A percentile compares a stretch with the other conserved stretches of the same genome.
Conservation (phyloP, 805 yeast genomes). For the Jamesozyma spencerorum region DNA sequence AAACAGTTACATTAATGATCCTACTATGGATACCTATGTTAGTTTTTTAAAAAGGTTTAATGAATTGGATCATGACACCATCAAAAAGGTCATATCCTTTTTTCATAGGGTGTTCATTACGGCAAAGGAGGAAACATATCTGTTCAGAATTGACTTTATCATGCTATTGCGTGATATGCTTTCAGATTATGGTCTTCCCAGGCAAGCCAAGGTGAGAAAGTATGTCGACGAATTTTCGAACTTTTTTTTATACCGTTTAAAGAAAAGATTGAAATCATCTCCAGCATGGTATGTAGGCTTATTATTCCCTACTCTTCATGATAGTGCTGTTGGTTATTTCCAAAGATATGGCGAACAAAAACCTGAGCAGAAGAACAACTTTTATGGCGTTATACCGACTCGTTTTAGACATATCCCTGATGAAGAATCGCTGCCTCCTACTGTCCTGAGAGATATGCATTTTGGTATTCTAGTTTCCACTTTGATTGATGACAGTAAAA, state of each 20-base stretch:
- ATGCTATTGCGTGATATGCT: conserved; percentile 44
- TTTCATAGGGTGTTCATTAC: conserved; percentile 63
- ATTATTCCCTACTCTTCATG: conserved; percentile 51
- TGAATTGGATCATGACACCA: conserved; percentile 51
- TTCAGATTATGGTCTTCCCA: conserved; percentile 41
- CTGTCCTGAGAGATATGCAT: conserved; percentile 18
- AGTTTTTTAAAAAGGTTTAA: conserved; percentile 48
- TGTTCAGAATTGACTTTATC: conserved; percentile 71
- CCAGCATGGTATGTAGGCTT: conserved; percentile 55
- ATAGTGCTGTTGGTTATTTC: conserved; percentile 39
- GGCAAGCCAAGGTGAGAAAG: conserved; percentile 37
- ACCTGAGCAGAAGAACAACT: conserved; percentile 1
- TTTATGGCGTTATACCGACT: conserved; percentile 19
- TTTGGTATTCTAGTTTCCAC: conserved; percentile 28
- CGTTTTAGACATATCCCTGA: conserved; percentile 17
- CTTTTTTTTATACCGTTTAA: conserved; percentile 55
- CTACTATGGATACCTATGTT: conserved; percentile 57
- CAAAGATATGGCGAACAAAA: conserved; percentile 34
- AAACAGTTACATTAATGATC: conserved; percentile 33
- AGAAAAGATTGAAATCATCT: conserved; percentile 37
- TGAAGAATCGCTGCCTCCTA: conserved; percentile 16
- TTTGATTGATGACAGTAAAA: conserved; percentile 26
- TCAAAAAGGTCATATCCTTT: conserved; percentile 57
- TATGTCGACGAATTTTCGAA: conserved; percentile 59
- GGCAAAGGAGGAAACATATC: conserved; percentile 45